Evolutionary conservation across 2,329 filamentous ascomycete genomes (phyloP).

Genomic region (Cordyceps cicadae): DNA sequence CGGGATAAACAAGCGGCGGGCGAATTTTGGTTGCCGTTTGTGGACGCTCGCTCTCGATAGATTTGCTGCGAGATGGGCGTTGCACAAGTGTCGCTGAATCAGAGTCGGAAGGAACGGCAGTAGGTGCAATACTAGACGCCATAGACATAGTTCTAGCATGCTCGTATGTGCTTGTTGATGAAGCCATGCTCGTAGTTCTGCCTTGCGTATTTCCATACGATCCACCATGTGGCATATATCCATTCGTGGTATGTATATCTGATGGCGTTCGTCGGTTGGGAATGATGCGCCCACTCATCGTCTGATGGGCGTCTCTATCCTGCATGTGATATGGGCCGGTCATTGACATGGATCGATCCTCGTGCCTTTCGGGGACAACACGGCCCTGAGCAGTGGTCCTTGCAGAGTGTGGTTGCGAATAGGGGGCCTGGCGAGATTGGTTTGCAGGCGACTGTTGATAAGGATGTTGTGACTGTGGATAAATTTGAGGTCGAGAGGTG

Average conservation of each 20-base stretch:
- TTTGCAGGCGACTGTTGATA: slow-evolving; percentile 61
- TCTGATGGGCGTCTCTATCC: slow-evolving; percentile 76
- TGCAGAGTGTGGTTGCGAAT: slow-evolving; percentile 54
- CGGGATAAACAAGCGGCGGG: slow-evolving; percentile 86
- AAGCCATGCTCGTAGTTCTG: slow-evolving; percentile 54
- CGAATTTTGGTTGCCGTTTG: slow-evolving; percentile 51
- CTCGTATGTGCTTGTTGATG: slow-evolving; percentile 39
- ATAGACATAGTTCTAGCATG: slow-evolving; percentile 74
- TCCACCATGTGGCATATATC: slow-evolving; percentile 27
- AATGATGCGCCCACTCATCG: slow-evolving; percentile 86
- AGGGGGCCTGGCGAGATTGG: slow-evolving; percentile 70
- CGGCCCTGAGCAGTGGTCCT: slow-evolving; percentile 86
- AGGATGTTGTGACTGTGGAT: slow-evolving; percentile 53
- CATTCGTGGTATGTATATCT: slow-evolving; percentile 31
- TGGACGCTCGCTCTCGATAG: slow-evolving; percentile 47
- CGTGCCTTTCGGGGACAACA: slow-evolving; percentile 81
- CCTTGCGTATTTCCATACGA: slow-evolving; percentile 42
- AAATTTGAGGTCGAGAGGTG: slow-evolving; percentile 63
- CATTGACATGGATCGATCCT: slow-evolving; percentile 95
- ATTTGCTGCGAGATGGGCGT: slow-evolving; percentile 50
- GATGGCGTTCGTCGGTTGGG: slow-evolving; percentile 54
- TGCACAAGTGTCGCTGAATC: slow-evolving; percentile 42
- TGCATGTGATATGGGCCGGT: slow-evolving; percentile 62
- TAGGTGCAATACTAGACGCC: slow-evolving; percentile 73
- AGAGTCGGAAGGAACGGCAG: slow-evolving; percentile 55